These are phyloP conservation scores for Neopestalotiopsis sp. DNA, from an alignment of 2,329 filamentous ascomycete genomes.

Conservation along the genomic window DNA sequence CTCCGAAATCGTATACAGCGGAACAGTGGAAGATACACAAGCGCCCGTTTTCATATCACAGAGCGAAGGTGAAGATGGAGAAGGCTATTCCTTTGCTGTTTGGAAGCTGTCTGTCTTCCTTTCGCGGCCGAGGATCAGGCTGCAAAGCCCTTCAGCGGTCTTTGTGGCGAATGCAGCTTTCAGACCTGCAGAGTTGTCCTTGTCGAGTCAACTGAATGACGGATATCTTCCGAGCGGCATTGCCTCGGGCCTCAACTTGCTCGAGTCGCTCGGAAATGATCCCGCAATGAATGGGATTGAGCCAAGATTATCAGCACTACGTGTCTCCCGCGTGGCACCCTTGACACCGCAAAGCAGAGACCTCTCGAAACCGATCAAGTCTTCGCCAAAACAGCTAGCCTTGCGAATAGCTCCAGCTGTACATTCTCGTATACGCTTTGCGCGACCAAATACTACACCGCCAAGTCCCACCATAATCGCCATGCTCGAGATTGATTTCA, in stretches of 20 bases:
- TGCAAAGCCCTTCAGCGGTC: conserved; percentile 69
- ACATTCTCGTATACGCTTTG: conserved; percentile 76
- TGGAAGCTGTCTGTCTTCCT: conserved; percentile 68
- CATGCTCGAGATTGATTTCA: conserved; percentile 76
- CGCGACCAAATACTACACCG: conserved; percentile 63
- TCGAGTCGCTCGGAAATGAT: conserved; percentile 74
- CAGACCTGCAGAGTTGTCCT: conserved; percentile 53
- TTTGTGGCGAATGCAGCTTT: conserved; percentile 68
- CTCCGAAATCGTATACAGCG: conserved; percentile 66
- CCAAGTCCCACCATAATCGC: conserved; percentile 68
- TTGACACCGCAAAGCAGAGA: conserved; percentile 65
- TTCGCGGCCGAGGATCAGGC: conserved; percentile 63
- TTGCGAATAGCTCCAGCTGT: conserved; percentile 71
- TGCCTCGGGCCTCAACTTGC: conserved; percentile 75
- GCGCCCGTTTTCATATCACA: conserved; percentile 56
- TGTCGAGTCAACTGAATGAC: conserved; percentile 48
- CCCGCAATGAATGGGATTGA: conserved; percentile 64
- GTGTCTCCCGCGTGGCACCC: conserved; percentile 77
- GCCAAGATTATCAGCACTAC: conserved; percentile 73
- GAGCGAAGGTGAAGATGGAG: conserved; percentile 27
- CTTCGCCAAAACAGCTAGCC: conserved; percentile 61
- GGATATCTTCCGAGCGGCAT: conserved; percentile 74
- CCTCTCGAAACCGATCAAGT: conserved; percentile 66
- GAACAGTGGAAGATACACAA: conserved; percentile 52
- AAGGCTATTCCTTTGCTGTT: conserved; percentile 47